Base-by-base conservation (phyloP, 2,329 filamentous ascomycete genomes). In the Tolypocladium ophioglossoides region DNA sequence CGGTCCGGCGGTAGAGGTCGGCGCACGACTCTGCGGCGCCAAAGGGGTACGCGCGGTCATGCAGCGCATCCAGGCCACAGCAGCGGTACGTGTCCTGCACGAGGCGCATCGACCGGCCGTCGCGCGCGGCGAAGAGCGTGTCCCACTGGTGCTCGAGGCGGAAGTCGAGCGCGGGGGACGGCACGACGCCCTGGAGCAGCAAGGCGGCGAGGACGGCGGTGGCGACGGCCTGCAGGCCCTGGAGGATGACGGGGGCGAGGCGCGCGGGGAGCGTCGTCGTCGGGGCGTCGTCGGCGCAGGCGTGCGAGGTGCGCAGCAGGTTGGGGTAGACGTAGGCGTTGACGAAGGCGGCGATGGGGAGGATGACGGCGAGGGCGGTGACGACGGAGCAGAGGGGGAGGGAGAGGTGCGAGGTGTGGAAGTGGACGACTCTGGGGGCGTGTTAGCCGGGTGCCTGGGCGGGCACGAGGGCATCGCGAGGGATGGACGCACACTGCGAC, bases 1-100 rank as follows among this genome's bases (percentile, higher is more conserved):
- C 62, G 0, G 63, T 65, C 34, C 80, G 71, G 0, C 72, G 71
- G 58, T 75, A 82, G 5, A 73, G 66, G 48, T 71, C 64, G 5
- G 69, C 59, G 62, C 84, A 86, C 51, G 51, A 61, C 18, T 14
- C 9, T 53, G 70, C 54, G 52, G 56, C 39, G 51, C 52, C 1
- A 53, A 86, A 87, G 0, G 86, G 86, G 72, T 78, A 88, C 0
- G 79, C 78, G 59, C 78, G 79, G 62, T 90, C 84, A 34, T 64
- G 67, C 32, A 80, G 64, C 5, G 72, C 76, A 54, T 74, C 74
- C 37, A 87, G 72, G 0, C 86, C 86, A 59, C 86, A 90, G 70
- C 86, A 90, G 9, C 77, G 64, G 35, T 87, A 77, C 0, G 75
- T 66, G 63, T 89, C 82, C 62, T 90, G 86, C 51, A 90, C 84